phyloP scores from a whole-genome alignment of 2,329 filamentous ascomycete species.

The Diaporthe sp. region DNA sequence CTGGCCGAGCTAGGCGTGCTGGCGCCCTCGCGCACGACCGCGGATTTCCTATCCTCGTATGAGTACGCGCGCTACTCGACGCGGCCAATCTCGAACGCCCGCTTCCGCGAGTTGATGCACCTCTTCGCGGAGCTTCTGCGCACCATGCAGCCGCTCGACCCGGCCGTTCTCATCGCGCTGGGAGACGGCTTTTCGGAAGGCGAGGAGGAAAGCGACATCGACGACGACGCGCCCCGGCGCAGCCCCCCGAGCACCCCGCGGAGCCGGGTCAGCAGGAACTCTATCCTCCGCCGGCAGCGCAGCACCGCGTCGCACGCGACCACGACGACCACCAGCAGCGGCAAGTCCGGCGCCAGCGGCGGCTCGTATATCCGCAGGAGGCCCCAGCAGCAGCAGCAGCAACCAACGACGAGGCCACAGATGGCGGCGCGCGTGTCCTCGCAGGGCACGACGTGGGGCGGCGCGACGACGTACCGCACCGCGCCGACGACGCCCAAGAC shows the following conservation, averaged over 20 bases:
- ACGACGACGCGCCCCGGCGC: conserved; percentile 60
- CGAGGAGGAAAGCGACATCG: conserved; percentile 57
- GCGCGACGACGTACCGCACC: conserved; percentile 59
- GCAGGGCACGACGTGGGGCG: conserved; percentile 54
- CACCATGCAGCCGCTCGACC: conserved; percentile 77
- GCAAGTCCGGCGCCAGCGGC: conserved; percentile 6
- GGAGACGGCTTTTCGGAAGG: conserved; percentile 46
- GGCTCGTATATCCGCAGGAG: conserved; percentile 41
- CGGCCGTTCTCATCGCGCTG: conserved; percentile 60
- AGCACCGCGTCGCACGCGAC: conserved; percentile 43
- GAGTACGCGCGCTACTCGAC: conserved; percentile 89
- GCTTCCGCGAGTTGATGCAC: conserved; percentile 86
- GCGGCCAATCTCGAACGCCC: conserved; percentile 73
- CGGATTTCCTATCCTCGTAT: conserved; percentile 81
- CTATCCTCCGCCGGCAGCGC: conserved; percentile 24
- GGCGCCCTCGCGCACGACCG: conserved; percentile 58
- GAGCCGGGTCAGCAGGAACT: conserved; percentile 38
- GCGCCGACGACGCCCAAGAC: conserved; percentile 68
- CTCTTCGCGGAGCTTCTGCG: conserved; percentile 86
- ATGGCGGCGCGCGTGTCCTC: conserved; percentile 57
- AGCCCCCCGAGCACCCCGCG: conserved; percentile 58
- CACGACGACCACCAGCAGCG: conserved; percentile 34
- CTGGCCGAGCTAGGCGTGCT: conserved; percentile 77
- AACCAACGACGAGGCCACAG: conserved; percentile 43
- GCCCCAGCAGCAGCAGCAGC: conserved; percentile 38